Evolutionary conservation across 2,329 filamentous ascomycete species (phyloP), one percentile per base, ranked within the genome.

Genomic region (Berkeleyomyces rouxiae): DNA sequence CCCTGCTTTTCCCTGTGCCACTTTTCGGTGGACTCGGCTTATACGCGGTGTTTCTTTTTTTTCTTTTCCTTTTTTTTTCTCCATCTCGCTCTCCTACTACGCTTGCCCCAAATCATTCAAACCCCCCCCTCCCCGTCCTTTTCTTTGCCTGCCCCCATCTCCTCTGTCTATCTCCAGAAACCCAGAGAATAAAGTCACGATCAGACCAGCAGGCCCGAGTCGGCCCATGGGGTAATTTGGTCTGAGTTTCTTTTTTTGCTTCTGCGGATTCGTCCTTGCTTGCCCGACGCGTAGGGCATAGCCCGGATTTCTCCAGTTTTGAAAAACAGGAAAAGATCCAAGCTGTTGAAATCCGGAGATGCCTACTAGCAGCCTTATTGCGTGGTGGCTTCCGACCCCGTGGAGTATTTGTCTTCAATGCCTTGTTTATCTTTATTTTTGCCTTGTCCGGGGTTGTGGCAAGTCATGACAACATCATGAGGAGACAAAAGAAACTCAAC

Each of bases 1-100:
- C 49, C 33, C 5, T 37, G 31, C 10, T 9, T 37, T 53, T 37
- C 49, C 5, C 49, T 33, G 49, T 39, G 49, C 49, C 49, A 55
- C 49, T 13, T 55, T 55, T 36, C 49, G 37, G 49, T 55, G 49
- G 31, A 55, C 49, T 55, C 49, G 49, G 49, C 49, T 55, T 55
- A 55, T 55, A 55, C 49, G 49, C 49, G 49, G 49, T 55, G 49
- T 31, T 55, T 55, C 49, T 55, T 55, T 55, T 47, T 23, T 47
- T 13, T 9, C n/a, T 23, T 55, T 39, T 33, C 13, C 33, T 55
- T 39, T 37, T 9, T 33, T 55, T 23, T 23, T 23, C 23, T 23
- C 23, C 23, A 23, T 23, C 23, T 23, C 23, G 23, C 23, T 23
- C 23, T 23, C 23, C 49, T 55, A 11, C 43, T 55, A 55, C n/a